These are phyloP conservation scores for Cutaneotrichosporon sp. DNA, from an alignment of 1,284 basidiomycete species.

Conservation along the genomic window DNA sequence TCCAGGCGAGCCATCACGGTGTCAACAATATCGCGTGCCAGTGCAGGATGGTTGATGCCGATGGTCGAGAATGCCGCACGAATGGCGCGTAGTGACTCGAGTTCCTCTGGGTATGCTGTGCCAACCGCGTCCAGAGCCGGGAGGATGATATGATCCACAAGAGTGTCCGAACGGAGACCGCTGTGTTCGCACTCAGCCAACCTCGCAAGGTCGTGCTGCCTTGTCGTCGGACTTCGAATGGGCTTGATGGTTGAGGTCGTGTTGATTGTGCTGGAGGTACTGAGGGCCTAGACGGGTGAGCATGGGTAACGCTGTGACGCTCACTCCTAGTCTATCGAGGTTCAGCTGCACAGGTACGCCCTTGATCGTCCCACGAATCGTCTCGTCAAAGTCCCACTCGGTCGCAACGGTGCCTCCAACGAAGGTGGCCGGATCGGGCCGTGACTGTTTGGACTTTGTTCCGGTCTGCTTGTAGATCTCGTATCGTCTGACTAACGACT, in stretches of 20 bases:
- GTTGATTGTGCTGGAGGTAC: not conserved
- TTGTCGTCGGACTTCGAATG: too few species aligned
- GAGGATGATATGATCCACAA: too few species aligned
- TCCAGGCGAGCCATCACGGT: not conserved
- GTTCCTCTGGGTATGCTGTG: too few species aligned
- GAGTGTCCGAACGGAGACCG: too few species aligned
- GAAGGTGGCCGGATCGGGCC: conserved; percentile 18
- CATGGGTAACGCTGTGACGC: too few species aligned
- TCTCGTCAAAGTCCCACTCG: conserved; percentile 87
- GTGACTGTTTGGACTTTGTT: conserved; percentile 50
- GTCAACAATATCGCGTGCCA: conserved; percentile 2
- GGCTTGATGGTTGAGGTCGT: not conserved
- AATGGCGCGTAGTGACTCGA: not conserved
- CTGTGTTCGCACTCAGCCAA: too few species aligned
- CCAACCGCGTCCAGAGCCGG: too few species aligned
- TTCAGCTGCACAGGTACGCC: conserved; percentile 55
- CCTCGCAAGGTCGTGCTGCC: too few species aligned
- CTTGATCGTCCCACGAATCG: conserved; percentile 59
- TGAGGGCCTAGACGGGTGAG: too few species aligned
- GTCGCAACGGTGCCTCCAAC: conserved; percentile 61
- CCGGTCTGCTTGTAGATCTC: conserved; percentile 58
- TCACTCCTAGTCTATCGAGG: conserved; percentile 52
- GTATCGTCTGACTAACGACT: conserved; percentile 77
- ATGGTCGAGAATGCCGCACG: not conserved
- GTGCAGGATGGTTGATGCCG: not conserved